Percentiles rank a stretch among this genome's conserved stretches.
Evolutionary conservation across 495 filamentous ascomycete genomes (phyloP).

Genomic region (Lepidopterella palustris): DNA sequence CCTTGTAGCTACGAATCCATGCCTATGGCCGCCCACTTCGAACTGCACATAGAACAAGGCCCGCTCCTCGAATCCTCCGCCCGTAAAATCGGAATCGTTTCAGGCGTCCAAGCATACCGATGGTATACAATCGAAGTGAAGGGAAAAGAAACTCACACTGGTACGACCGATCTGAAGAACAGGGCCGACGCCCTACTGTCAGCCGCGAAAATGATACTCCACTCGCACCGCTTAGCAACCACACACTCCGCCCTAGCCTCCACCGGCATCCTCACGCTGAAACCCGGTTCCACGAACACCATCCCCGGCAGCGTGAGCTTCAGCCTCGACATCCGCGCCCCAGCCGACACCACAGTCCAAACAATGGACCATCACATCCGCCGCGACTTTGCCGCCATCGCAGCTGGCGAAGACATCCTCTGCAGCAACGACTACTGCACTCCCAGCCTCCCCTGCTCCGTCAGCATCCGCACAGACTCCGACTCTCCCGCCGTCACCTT

Average conservation of each 20-base stretch:
- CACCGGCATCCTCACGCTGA: slow-evolving; percentile 63
- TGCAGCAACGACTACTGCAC: slow-evolving; percentile 37
- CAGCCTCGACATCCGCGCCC: slow-evolving; percentile 64
- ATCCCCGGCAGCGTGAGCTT: slow-evolving; percentile 65
- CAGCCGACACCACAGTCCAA: slow-evolving; percentile 50
- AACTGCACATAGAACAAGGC: slow-evolving; percentile 79
- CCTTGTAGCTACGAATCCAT: slow-evolving; percentile 53
- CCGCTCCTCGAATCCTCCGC: slow-evolving; percentile 57
- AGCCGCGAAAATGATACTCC: slow-evolving; percentile 61
- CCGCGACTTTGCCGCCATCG: slow-evolving; percentile 52
- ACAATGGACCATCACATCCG: slow-evolving; percentile 50
- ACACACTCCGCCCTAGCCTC: slow-evolving; percentile 54
- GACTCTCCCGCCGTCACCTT: slow-evolving; percentile 62
- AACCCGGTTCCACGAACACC: slow-evolving; percentile 66
- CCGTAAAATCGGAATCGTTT: slow-evolving; percentile 63
- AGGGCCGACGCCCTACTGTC: slow-evolving; percentile 61
- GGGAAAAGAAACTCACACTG: slow-evolving; percentile 66
- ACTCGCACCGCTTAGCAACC: slow-evolving; percentile 56
- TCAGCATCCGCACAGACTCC: slow-evolving; percentile 56
- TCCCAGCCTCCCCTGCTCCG: slow-evolving; percentile 49
- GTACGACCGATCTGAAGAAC: slow-evolving; percentile 60
- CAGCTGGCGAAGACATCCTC: slow-evolving; percentile 45
- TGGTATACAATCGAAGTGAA: slow-evolving; percentile 64
- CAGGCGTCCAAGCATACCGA: slow-evolving; percentile 61
- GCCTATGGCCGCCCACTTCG: slow-evolving; percentile 75